These are phyloP conservation scores for Tardiomyces digboiensis DNA, from an alignment of 1,139 yeast genomes.

Conservation along the genomic window DNA sequence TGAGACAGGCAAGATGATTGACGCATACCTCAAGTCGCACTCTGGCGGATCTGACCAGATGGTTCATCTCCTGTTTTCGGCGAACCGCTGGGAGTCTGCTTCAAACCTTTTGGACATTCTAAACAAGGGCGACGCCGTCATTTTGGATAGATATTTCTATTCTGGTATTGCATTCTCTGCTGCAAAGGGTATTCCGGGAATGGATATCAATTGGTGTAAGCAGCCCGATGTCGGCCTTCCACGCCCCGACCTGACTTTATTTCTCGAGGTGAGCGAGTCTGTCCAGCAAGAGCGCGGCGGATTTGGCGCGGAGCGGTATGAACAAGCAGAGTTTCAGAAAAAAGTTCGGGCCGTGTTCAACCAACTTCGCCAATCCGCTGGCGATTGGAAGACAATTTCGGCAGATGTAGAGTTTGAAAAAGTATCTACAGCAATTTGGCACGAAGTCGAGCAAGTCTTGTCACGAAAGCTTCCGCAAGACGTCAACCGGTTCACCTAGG, in stretches of 20 bases:
- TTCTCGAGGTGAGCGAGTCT: slow-evolving; percentile 49
- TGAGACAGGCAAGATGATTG: slow-evolving; percentile 66
- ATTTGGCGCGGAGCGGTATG: slow-evolving; percentile 92
- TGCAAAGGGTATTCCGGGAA: slow-evolving; percentile 50
- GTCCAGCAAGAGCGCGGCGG: slow-evolving; percentile 56
- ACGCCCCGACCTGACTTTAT: slow-evolving; percentile 75
- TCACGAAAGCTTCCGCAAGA: too few relatives aligned
- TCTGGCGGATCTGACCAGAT: slow-evolving; percentile 48
- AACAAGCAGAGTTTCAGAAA: slow-evolving; percentile 58
- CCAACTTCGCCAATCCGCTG: slow-evolving; percentile 29
- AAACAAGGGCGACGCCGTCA: slow-evolving; percentile 45
- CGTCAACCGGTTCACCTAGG: too few relatives aligned
- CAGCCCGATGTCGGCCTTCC: slow-evolving; percentile 81
- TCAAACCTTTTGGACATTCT: slow-evolving; percentile 39
- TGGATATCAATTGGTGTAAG: slow-evolving; percentile 65
- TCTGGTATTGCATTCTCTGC: slow-evolving; percentile 91
- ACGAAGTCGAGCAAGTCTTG: too few relatives aligned
- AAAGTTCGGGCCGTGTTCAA: slow-evolving; percentile 55
- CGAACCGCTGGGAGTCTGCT: slow-evolving; percentile 87
- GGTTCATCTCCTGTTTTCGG: slow-evolving; percentile 81
- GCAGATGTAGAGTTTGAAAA: slow-evolving; percentile 56
- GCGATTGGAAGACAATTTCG: slow-evolving; percentile 36
- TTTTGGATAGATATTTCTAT: slow-evolving; percentile 82
- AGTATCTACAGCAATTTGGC: slow-evolving; percentile 31
- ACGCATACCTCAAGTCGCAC: slow-evolving; percentile 47